These are phyloP conservation scores for Chondrostereum purpureum DNA, from an alignment of 1,284 basidiomycete species.

Conservation along the genomic window DNA sequence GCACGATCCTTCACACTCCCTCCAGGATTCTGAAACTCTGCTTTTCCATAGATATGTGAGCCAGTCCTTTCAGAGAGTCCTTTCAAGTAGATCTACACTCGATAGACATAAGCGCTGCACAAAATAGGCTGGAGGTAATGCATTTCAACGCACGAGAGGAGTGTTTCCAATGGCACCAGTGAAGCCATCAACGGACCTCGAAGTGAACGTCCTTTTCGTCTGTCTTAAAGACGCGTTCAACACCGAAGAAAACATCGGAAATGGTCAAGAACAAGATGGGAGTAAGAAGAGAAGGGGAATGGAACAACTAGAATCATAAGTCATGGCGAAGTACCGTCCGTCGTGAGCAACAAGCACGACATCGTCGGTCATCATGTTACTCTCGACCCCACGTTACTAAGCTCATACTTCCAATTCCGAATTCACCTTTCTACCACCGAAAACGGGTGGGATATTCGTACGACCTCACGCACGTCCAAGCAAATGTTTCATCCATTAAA, in stretches of 20 bases:
- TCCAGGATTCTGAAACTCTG: constrained; percentile 98
- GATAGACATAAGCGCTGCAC: too few species aligned
- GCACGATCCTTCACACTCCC: constrained; percentile 98
- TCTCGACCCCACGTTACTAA: too few species aligned
- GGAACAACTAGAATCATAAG: too few species aligned
- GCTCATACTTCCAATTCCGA: constrained; percentile 2
- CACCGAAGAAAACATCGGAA: constrained; percentile 32
- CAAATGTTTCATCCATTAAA: constrained; percentile 22
- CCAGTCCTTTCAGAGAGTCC: constrained; percentile 84
- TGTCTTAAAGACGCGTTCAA: constrained; percentile 19
- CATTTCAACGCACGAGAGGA: constrained; percentile 64
- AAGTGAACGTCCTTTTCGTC: constrained; percentile 40
- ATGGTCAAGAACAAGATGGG: constrained; percentile 3
- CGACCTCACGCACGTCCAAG: too few species aligned
- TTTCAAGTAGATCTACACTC: constrained; percentile 75
- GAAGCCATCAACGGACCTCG: constrained; percentile 71
- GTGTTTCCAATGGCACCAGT: constrained; percentile 91
- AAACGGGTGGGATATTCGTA: not conserved
- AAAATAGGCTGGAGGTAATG: constrained; percentile 1
- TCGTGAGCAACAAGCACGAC: constrained; percentile 26
- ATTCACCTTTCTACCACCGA: not conserved
- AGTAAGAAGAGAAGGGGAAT: not conserved
- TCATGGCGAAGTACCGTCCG: not conserved
- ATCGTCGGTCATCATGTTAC: constrained; percentile 16
- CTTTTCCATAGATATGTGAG: constrained; percentile 89